Percentiles rank a stretch among this genome's conserved stretches.
These are phyloP conservation scores for Coffea eugenioides DNA, from an alignment of 257 asterid genomes.

Conservation along the genomic window DNA sequence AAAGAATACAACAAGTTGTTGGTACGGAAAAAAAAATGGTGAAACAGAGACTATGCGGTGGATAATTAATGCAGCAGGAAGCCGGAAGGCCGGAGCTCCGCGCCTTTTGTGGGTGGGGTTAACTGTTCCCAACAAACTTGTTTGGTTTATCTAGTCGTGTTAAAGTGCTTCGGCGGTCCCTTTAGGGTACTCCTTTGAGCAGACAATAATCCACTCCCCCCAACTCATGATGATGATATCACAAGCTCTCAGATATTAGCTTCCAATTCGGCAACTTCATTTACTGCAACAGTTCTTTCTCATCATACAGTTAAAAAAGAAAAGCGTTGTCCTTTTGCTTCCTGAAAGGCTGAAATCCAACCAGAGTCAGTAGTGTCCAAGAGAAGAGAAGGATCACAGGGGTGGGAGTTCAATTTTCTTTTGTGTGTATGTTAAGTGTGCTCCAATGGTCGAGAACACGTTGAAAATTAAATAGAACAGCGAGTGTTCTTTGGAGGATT, in stretches of 20 bases:
- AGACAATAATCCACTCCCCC: neutral
- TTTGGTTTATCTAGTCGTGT: conserved; percentile 5
- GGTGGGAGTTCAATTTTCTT: neutral
- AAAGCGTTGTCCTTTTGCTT: neutral
- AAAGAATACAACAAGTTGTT: no score
- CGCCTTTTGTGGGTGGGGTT: neutral
- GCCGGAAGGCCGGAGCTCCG: conserved; percentile 3
- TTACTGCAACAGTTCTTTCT: no score
- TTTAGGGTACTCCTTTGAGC: neutral
- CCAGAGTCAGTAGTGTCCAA: neutral
- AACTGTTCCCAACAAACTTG: neutral
- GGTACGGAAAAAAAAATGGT: neutral
- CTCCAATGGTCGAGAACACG: neutral
- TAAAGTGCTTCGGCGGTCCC: conserved; percentile 9
- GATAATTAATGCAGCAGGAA: neutral
- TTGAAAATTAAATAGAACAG: neutral
- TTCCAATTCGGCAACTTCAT: neutral
- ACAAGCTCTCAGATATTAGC: neutral
- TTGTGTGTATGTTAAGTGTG: neutral
- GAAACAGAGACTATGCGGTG: neutral
- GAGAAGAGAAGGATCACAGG: neutral
- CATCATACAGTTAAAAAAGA: no score
- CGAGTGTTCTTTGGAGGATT: neutral
- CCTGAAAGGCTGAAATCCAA: neutral
- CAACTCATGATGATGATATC: neutral